A percentile compares a stretch with the other conserved stretches of the same genome.
phyloP scores from a whole-genome alignment of 2,329 filamentous ascomycete genomes.

The Diaporthe australafricana region DNA sequence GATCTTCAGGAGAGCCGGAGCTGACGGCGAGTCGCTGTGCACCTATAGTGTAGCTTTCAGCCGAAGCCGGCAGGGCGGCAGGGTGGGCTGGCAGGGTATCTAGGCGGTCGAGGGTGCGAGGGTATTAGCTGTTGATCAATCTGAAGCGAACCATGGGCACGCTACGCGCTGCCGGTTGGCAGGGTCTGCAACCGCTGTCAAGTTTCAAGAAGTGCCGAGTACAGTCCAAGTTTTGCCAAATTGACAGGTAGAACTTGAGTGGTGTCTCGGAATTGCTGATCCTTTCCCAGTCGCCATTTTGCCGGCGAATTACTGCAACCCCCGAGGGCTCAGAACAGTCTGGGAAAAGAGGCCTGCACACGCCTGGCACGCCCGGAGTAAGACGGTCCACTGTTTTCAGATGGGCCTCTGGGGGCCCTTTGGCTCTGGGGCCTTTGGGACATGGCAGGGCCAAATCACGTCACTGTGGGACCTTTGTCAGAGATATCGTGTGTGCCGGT shows the following conservation, averaged over 20 bases:
- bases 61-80: slow-evolving; percentile 23
- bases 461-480: slow-evolving; percentile 25
- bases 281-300: slow-evolving; percentile 21
- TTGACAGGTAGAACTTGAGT: slow-evolving; percentile 23
- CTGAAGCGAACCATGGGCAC: slow-evolving; percentile 17
- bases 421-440: background rate
- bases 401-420: slow-evolving; percentile 3
- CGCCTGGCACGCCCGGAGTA: background rate
- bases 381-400: background rate
- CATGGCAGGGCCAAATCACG: slow-evolving; percentile 28
- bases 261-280: slow-evolving; percentile 30
- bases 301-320: slow-evolving; percentile 3
- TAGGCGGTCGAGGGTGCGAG: background rate
- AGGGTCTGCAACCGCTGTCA: slow-evolving; percentile 18
- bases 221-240: slow-evolving; percentile 20
- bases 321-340: slow-evolving; percentile 13
- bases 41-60: background rate
- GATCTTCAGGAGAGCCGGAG: slow-evolving; percentile 32
- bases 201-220: slow-evolving; percentile 19
- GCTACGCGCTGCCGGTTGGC: background rate
- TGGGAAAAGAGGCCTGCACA: slow-evolving; percentile 8
- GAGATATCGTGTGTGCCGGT: slow-evolving; percentile 17
- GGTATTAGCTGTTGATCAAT: slow-evolving; percentile 19
- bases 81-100: background rate
- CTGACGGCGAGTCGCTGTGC: slow-evolving; percentile 11